Evolutionary conservation across 176 grass and related monocot species (phyloP).

Genomic region (Metroxylon sagu): DNA sequence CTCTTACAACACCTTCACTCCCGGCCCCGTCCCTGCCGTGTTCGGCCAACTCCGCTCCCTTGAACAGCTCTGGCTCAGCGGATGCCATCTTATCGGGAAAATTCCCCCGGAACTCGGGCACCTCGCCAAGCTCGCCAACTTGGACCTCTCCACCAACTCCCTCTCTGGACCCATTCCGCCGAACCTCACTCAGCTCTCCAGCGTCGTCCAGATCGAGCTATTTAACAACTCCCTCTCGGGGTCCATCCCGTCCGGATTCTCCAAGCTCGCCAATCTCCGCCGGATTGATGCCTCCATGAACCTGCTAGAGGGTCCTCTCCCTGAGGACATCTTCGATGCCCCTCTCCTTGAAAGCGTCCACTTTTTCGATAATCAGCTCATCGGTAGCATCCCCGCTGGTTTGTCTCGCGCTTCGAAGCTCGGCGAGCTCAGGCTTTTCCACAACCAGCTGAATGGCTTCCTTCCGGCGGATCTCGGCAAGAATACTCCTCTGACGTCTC

Average conservation of each 20-base stretch:
- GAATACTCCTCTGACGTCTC: constrained; percentile 35
- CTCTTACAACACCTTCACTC: constrained; percentile 63
- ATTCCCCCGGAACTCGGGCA: constrained; percentile 55
- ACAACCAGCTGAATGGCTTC: constrained; percentile 46
- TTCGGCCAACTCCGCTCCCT: constrained; percentile 40
- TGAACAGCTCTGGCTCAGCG: constrained; percentile 44
- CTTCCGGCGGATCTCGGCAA: constrained; percentile 58
- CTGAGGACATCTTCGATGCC: constrained; percentile 52
- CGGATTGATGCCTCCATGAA: constrained; percentile 58
- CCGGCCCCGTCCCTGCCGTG: constrained; percentile 42
- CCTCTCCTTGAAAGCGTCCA: constrained; percentile 47
- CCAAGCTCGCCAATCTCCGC: constrained; percentile 38
- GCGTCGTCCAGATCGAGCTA: constrained; percentile 64
- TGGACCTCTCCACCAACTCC: constrained; percentile 65
- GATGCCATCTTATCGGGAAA: constrained; percentile 45
- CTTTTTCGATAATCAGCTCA: constrained; percentile 58
- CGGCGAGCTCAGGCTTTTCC: constrained; percentile 51
- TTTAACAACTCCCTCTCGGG: constrained; percentile 61
- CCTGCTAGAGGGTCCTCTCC: constrained; percentile 41
- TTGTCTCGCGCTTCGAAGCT: constrained; percentile 32
- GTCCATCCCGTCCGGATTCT: constrained; percentile 48
- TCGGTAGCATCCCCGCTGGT: constrained; percentile 33
- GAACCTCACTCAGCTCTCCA: constrained; percentile 30
- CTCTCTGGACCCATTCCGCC: constrained; percentile 47
- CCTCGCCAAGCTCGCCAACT: constrained; percentile 39